A percentile compares a stretch with the other conserved stretches of the same genome.
Conservation (phyloP, 1,284 basidiomycete genomes). For the Leucoagaricus sp. region DNA sequence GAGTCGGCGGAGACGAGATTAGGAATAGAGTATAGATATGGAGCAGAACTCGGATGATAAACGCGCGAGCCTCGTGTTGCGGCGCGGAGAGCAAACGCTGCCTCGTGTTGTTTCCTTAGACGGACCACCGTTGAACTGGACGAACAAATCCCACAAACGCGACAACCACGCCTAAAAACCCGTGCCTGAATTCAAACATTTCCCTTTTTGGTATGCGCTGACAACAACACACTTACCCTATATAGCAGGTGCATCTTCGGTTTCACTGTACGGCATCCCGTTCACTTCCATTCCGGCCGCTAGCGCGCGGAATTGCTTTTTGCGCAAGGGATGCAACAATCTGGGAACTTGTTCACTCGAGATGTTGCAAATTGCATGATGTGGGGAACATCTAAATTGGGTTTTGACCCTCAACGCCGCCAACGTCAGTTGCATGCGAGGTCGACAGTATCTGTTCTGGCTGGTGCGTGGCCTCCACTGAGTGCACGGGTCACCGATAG, state of each 20-base stretch:
- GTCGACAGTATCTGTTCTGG: no score
- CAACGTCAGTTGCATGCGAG: not conserved
- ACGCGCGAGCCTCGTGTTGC: constrained; percentile 14
- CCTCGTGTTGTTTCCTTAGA: constrained; percentile 15
- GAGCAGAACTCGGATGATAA: not conserved
- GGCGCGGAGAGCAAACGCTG: not conserved
- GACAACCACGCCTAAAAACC: constrained; percentile 7
- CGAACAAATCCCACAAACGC: not conserved
- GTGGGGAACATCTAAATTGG: no score
- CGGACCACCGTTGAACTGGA: not conserved
- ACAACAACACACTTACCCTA: not conserved
- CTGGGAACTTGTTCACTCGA: no score
- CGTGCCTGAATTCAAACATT: constrained; percentile 15
- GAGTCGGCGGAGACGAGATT: constrained; percentile 1
- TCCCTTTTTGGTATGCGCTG: constrained; percentile 5
- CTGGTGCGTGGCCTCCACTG: not conserved
- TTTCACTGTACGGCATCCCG: not conserved
- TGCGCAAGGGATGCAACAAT: not conserved
- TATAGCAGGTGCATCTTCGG: not conserved
- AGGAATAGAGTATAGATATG: not conserved
- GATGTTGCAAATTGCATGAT: not conserved
- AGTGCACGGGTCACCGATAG: not conserved
- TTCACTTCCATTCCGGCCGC: no score
- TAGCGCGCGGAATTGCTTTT: not conserved
- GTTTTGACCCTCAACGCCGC: not conserved